Evolutionary conservation across 2,329 filamentous ascomycete genomes (phyloP), one percentile per base, ranked within the genome.

Genomic region (Gaeumannomyces sp.): DNA sequence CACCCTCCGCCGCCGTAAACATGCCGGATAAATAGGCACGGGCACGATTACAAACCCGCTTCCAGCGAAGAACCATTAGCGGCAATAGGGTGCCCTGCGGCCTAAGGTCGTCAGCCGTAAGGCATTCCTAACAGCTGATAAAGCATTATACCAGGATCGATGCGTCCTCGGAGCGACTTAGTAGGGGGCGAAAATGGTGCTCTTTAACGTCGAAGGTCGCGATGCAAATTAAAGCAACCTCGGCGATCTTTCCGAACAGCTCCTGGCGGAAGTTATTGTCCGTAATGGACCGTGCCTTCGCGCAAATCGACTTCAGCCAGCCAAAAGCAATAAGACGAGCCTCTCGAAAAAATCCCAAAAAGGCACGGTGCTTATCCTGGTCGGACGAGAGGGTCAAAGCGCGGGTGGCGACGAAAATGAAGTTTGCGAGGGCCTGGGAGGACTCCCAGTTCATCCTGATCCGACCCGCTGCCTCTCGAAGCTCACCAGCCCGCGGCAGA

Each of bases 391-490:
- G 64, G 0, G 79, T 79, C 3, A 84, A 68, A 0, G 85, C 38
- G 14, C 81, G 74, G n/a, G 74, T 70, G 2, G 76, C 69, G 2
- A 87, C 67, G 3, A 72, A 68, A 0, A 79, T 71, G 14, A 83
- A 77, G 0, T 62, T 62, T 6, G 61, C 61, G 35, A 62, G 31
- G 16, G 61, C 45, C 16, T 33, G 67, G 19, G 74, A 76, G 1
- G 79, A 79, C 65, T 84, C 76, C 83, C 83, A 86, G 64, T 84
- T 86, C n/a, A 76, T 74, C 65, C 79, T 72, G 11, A 83, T 75
- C 0, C 74, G 74, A 0, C 64, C 62, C 1, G 78, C 64, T 0
- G 73, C 72, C 0, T 72, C 66, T 0, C 70, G 13, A 1, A 85
- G 65, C 4, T 70, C 69, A 0, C 61, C 1, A 84, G 68, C 3